These are phyloP conservation scores for Cadophora sp. DNA, from an alignment of 2,329 filamentous ascomycete genomes.

Conservation along the genomic window DNA sequence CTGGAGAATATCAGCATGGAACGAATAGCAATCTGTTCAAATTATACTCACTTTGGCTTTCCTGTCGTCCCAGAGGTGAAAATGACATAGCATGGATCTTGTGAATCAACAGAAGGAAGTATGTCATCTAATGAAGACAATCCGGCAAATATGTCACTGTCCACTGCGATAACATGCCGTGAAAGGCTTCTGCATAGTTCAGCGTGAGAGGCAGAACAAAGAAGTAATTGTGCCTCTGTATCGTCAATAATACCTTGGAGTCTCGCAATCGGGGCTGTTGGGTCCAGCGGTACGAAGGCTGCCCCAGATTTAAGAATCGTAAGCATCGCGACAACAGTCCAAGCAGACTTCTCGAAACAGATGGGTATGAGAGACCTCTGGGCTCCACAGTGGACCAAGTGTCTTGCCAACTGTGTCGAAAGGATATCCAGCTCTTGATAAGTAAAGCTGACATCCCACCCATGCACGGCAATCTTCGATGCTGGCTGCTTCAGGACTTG, in stretches of 20 bases:
- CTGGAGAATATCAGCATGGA: not conserved
- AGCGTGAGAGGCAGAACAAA: not conserved
- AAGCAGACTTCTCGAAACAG: constrained; percentile 76
- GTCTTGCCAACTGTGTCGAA: not conserved
- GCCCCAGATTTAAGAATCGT: constrained; percentile 75
- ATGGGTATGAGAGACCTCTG: constrained; percentile 69
- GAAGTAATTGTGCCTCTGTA: not conserved
- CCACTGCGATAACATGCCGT: not conserved
- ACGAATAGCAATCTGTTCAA: not conserved
- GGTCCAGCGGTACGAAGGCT: constrained; percentile 77
- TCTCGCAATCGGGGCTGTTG: constrained; percentile 59
- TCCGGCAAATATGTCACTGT: not conserved
- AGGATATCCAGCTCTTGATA: constrained; percentile 61
- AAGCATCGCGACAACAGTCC: constrained; percentile 75
- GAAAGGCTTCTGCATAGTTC: not conserved
- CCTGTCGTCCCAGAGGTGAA: constrained; percentile 30
- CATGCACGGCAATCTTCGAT: constrained; percentile 51
- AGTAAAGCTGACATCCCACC: constrained; percentile 45
- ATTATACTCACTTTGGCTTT: constrained; percentile 20
- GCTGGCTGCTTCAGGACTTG: constrained; percentile 40
- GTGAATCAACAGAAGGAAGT: not conserved
- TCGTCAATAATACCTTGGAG: not conserved
- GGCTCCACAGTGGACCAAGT: not conserved
- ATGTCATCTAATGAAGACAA: not conserved
- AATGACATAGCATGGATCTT: constrained; percentile 25